Conservation (phyloP, 2,329 filamentous ascomycete species). For the Ceratocystis alfenasii region DNA sequence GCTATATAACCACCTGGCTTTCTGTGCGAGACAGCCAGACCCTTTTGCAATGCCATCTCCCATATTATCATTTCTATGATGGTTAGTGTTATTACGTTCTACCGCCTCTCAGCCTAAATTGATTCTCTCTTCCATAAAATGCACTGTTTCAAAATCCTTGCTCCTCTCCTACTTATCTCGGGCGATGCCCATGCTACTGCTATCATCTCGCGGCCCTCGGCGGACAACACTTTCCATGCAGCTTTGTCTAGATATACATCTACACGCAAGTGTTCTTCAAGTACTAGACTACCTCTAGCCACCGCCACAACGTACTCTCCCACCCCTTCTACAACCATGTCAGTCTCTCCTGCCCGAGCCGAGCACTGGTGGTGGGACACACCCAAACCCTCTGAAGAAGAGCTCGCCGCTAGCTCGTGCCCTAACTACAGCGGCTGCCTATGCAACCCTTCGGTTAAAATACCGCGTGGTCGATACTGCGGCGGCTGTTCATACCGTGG, state of each 20-base stretch:
- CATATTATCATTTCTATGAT: too few relatives aligned
- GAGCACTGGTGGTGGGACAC: neutral
- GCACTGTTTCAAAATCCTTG: neutral
- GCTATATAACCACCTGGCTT: too few relatives aligned
- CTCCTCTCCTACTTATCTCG: neutral
- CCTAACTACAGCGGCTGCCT: conserved; percentile 13
- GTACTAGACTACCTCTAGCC: neutral
- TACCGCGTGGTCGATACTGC: conserved; percentile 8
- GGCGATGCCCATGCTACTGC: neutral
- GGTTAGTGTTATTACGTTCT: too few relatives aligned
- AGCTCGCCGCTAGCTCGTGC: neutral
- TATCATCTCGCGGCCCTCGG: neutral
- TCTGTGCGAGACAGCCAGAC: too few relatives aligned
- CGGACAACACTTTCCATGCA: neutral
- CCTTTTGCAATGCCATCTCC: too few relatives aligned
- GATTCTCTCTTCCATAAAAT: neutral
- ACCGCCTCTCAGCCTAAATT: too few relatives aligned
- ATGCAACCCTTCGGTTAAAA: neutral
- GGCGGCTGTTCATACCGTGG: neutral
- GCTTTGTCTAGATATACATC: neutral
- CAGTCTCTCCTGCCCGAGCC: neutral
- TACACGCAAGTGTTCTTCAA: neutral
- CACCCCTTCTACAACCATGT: neutral
- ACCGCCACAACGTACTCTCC: neutral
- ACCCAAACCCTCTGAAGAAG: neutral